A percentile compares a stretch with the other conserved stretches of the same genome.
Conservation (phyloP, 306 rosid genomes). For the Trifolium subterraneum region DNA sequence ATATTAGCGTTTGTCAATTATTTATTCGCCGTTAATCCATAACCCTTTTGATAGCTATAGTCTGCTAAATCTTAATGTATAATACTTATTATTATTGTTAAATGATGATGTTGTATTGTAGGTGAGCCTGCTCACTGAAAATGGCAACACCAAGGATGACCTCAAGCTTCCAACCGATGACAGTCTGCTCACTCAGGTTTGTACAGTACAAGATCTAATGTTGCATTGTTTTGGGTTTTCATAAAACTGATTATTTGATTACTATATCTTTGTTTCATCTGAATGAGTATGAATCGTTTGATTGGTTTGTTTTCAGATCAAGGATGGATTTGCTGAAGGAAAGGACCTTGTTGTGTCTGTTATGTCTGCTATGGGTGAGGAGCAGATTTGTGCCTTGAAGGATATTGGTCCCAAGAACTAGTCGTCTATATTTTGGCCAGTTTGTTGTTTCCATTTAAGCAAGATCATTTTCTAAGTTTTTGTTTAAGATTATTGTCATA, state of each 20-base stretch:
- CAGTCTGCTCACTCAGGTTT: slow-evolving; percentile 62
- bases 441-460: slow-evolving; percentile 50
- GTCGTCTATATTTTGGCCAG: slow-evolving; percentile 8
- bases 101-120: slow-evolving; percentile 34
- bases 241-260: background rate
- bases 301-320: slow-evolving; percentile 53
- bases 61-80: slow-evolving; percentile 29
- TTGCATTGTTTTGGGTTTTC: background rate
- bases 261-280: background rate
- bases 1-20: too few species aligned
- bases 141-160: slow-evolving; percentile 71
- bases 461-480: slow-evolving; percentile 43
- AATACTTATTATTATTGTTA: background rate
- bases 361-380: slow-evolving; percentile 91
- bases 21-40: too few species aligned
- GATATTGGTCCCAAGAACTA: slow-evolving; percentile 77
- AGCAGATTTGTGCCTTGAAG: slow-evolving; percentile 76
- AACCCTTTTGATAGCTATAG: background rate
- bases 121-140: slow-evolving; percentile 69
- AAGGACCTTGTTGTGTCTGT: slow-evolving; percentile 77
- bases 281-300: background rate
- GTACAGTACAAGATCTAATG: slow-evolving; percentile 12
- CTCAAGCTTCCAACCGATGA: slow-evolving; percentile 69
- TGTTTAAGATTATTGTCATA: slow-evolving; percentile 41
- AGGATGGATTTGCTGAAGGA: slow-evolving; percentile 76